Evolutionary conservation across 495 filamentous ascomycete species (phyloP), one percentile per base, ranked within the genome.

Genomic region (Friedmanniomyces simplex): DNA sequence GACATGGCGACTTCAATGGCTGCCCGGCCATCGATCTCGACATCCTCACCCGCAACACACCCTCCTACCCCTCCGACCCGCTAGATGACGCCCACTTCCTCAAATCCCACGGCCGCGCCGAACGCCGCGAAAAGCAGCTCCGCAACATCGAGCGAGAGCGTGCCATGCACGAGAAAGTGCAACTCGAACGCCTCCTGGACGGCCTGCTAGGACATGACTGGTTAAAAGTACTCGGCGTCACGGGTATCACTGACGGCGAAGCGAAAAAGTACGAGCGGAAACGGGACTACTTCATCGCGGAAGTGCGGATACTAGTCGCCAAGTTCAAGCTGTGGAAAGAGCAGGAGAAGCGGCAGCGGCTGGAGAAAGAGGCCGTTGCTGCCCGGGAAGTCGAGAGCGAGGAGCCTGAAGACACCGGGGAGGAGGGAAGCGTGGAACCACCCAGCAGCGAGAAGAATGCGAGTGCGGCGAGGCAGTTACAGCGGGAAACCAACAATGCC

Each of bases 151-250:
- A 97, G 67, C 89, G 86, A 65, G 89, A 93, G 59, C 82, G 86
- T 0, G 89, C 91, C 1, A 87, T 91, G 71, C 90, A 96, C 76
- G 89, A 97, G 66, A 88, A 89, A 62, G 83, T 89, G 52, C 85
- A 91, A 63, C 79, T 96, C 37, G 87, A 93, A 52, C 79, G 90
- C 8, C 75, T 96, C 37, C 78, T 96, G 37, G 89, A 93, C 47
- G 89, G 88, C 39, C 78, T 99, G 3, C 83, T 86, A 66, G 83
- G 91, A n/a, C 85, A 82, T 37, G 93, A 96, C 66, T 99, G 93
- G 93, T 74, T 96, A 55, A 85, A 87, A 54, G 77, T 88, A 1
- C 91, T 99, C 84, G 93, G 93, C n/a, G 83, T 97, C 45, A 87
- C 80, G 50, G 86, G 87, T 12, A 80, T 90, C 22, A 89, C 89